A percentile compares a stretch with the other conserved stretches of the same genome.
phyloP scores from a whole-genome alignment of 331 rosid species.

The Stylosanthes scabra region DNA sequence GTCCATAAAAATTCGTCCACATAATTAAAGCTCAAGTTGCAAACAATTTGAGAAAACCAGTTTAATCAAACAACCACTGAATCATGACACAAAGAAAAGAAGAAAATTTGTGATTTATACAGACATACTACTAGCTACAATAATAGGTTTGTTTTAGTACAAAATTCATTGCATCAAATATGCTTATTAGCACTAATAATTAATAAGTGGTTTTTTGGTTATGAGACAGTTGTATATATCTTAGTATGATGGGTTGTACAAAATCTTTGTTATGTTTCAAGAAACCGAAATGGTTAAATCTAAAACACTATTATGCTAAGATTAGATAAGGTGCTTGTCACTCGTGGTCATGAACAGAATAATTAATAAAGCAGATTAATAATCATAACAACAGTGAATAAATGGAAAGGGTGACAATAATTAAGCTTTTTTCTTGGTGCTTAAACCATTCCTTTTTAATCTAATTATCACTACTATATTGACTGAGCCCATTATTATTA shows the following conservation, averaged over 20 bases:
- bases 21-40: no score
- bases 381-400: constrained; percentile 38
- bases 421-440: constrained; percentile 45
- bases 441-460: constrained; percentile 44
- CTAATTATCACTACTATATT: constrained; percentile 48
- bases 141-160: not conserved
- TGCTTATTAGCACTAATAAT: not conserved
- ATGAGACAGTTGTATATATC: constrained; percentile 27
- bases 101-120: no score
- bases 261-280: not conserved
- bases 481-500: constrained; percentile 45
- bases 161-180: not conserved
- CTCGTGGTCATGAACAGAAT: constrained; percentile 30
- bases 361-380: constrained; percentile 7
- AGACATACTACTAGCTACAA: no score
- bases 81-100: no score
- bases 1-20: no score
- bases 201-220: constrained; percentile 21
- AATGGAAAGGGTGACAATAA: constrained; percentile 50
- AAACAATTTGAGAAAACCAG: no score
- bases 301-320: not conserved
- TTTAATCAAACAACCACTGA: no score
- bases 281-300: constrained; percentile 11
- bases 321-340: constrained; percentile 13
- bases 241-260: constrained; percentile 6